A percentile compares a stretch with the other conserved stretches of the same genome.
phyloP scores from a whole-genome alignment of 169 alveolate genomes.

The Cryptosporidium sp. region DNA sequence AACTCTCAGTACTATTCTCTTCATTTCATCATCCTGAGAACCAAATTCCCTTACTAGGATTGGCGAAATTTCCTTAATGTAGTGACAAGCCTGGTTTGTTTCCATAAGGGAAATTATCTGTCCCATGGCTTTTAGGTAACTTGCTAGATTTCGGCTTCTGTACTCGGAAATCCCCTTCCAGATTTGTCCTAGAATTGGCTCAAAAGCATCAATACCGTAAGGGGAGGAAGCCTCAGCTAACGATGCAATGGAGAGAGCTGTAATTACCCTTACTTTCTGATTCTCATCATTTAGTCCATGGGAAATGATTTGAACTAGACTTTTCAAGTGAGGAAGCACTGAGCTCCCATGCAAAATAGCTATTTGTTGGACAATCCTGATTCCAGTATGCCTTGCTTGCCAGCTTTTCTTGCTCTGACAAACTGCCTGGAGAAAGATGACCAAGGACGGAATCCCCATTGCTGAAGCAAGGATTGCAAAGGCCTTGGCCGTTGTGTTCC shows the following conservation, averaged over 20 bases:
- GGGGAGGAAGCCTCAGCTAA: conserved; percentile 99
- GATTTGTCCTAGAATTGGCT: conserved; percentile 94
- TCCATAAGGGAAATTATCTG: conserved; percentile 98
- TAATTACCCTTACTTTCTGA: conserved; percentile 95
- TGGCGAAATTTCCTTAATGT: conserved; percentile 96
- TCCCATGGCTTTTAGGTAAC: conserved; percentile 98
- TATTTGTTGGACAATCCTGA: conserved; percentile 97
- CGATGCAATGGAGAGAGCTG: conserved; percentile 99
- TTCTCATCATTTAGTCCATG: conserved; percentile 97
- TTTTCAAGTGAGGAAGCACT: conserved; percentile 97
- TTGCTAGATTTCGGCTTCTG: conserved; percentile 97
- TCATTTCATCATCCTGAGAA: conserved; percentile 99
- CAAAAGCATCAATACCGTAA: conserved; percentile 99
- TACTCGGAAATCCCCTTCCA: conserved; percentile 99
- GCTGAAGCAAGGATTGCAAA: conserved; percentile 99
- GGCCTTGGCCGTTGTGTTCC: conserved; percentile 98
- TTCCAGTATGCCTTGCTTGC: conserved; percentile 99
- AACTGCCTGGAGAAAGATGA: conserved; percentile 98
- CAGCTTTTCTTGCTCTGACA: conserved; percentile 96
- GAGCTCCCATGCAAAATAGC: conserved; percentile 98
- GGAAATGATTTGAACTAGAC: conserved; percentile 95
- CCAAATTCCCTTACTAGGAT: conserved; percentile 96
- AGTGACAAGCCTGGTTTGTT: conserved; percentile 97
- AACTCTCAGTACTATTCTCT: conserved; percentile 95
- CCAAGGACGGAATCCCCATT: conserved; percentile 96